A percentile compares a stretch with the other conserved stretches of the same genome.
Evolutionary conservation across 116 monocot species (phyloP).

Genomic region (Iris pallida): DNA sequence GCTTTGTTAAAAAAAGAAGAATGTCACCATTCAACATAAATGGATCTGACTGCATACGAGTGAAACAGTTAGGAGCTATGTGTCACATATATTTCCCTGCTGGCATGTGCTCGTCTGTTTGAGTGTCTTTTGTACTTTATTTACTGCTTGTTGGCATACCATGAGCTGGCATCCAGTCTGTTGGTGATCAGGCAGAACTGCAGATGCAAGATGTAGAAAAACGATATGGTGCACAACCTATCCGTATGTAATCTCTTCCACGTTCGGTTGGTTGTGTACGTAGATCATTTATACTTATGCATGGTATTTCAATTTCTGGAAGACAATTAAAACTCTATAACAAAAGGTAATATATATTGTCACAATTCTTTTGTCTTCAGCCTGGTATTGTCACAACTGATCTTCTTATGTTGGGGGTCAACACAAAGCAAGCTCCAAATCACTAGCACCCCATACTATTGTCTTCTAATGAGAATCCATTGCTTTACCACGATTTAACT

Average conservation of each 20-base stretch:
- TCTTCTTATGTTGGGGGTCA: constrained; percentile 97
- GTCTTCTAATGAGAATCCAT: constrained; percentile 3
- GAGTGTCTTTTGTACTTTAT: too few species aligned
- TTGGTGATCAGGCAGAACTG: constrained; percentile 70
- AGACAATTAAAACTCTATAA: background rate
- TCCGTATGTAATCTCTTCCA: constrained; percentile 47
- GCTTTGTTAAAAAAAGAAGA: too few species aligned
- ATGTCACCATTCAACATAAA: too few species aligned
- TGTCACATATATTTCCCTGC: too few species aligned
- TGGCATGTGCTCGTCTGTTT: too few species aligned
- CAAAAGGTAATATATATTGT: background rate
- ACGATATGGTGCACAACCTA: constrained; percentile 89
- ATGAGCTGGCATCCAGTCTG: background rate
- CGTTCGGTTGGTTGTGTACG: constrained; percentile 7
- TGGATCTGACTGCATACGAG: too few species aligned
- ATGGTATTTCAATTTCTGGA: background rate
- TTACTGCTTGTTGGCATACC: background rate
- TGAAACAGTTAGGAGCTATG: too few species aligned
- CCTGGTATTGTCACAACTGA: constrained; percentile 99
- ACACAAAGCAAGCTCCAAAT: constrained; percentile 60
- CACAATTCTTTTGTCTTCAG: constrained; percentile 32
- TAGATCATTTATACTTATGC: background rate
- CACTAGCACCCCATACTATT: background rate
- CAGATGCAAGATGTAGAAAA: constrained; percentile 95
- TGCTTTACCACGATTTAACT: background rate